These are phyloP conservation scores for Coemansia asiatica DNA, from an alignment of 192 early-diverging fungal genomes.

Conservation along the genomic window DNA sequence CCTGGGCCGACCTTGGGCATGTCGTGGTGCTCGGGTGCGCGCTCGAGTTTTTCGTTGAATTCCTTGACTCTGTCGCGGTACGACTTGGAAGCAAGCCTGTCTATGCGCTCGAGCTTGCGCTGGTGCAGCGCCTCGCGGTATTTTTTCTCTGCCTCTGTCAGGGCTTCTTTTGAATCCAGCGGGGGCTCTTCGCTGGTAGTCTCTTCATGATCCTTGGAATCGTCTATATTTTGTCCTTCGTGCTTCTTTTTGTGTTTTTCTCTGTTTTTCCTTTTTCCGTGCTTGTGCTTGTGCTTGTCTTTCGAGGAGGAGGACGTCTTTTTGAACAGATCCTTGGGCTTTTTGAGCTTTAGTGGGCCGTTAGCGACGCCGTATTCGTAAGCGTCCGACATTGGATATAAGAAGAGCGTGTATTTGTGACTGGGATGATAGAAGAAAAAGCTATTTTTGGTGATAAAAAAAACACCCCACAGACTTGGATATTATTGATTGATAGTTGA, in stretches of 20 bases:
- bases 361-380: conserved; percentile 48
- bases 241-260: neutral
- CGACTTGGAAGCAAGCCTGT: conserved; percentile 42
- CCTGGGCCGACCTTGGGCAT: conserved; percentile 56
- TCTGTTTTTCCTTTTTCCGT: neutral
- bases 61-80: conserved; percentile 56
- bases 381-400: conserved; percentile 25
- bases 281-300: conserved; percentile 8
- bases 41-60: conserved; percentile 64
- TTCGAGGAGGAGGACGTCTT: conserved; percentile 2
- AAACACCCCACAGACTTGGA: neutral
- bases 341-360: conserved; percentile 41
- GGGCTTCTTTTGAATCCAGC: neutral
- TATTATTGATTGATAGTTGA: neutral
- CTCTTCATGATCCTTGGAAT: conserved; percentile 4
- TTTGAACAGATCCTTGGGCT: conserved; percentile 25
- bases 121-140: conserved; percentile 20
- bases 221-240: neutral
- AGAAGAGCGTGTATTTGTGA: neutral
- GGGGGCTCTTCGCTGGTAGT: neutral
- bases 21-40: conserved; percentile 66
- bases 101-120: conserved; percentile 45
- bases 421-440: too few relatives aligned
- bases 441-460: neutral
- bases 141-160: conserved; percentile 34